phyloP scores from a whole-genome alignment of 129 eudicot species.

The Smallanthus sonchifolius region DNA sequence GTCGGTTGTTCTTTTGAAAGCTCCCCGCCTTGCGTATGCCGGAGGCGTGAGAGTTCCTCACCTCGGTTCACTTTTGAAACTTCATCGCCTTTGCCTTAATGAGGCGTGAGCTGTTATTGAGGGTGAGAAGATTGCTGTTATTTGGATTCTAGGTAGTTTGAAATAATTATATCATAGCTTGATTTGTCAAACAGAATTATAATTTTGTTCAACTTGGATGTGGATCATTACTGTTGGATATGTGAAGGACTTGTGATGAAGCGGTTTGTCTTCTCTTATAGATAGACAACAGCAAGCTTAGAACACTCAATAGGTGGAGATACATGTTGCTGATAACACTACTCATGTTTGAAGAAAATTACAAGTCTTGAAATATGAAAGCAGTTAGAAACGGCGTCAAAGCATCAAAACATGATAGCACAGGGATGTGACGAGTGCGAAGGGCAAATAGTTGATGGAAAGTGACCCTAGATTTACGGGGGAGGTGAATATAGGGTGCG shows the following conservation, averaged over 20 bases:
- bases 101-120: too few species aligned
- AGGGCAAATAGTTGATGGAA: neutral
- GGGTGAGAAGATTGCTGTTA: neutral
- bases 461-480: neutral
- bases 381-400: neutral
- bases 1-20: too few species aligned
- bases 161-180: neutral
- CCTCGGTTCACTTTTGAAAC: too few species aligned
- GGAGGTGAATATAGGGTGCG: neutral
- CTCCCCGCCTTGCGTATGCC: too few species aligned
- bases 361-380: neutral
- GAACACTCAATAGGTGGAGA: neutral
- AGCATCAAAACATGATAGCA: neutral
- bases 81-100: too few species aligned
- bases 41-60: too few species aligned
- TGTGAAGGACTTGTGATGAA: neutral
- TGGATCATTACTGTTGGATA: neutral
- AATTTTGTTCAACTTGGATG: neutral
- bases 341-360: too few species aligned
- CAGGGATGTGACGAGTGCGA: too few species aligned
- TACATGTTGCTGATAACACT: neutral
- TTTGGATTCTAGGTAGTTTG: neutral
- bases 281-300: neutral
- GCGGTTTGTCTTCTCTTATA: neutral
- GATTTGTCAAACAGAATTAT: neutral